Conservation (phyloP, 2,329 filamentous ascomycete species). For the Fusarium sp. region DNA sequence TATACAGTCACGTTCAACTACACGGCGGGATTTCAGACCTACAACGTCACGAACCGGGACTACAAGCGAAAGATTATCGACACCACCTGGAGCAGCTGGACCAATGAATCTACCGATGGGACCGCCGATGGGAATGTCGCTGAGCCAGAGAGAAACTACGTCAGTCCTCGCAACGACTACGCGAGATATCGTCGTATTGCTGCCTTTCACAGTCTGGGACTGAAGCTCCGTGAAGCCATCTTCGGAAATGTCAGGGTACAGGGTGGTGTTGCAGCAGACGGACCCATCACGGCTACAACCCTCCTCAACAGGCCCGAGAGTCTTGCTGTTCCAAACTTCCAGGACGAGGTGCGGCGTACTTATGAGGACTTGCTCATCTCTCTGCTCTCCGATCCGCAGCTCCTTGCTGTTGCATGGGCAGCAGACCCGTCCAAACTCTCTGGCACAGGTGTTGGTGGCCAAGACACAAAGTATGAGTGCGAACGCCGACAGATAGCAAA, state of each 20-base stretch:
- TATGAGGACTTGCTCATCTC: constrained; percentile 37
- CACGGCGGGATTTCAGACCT: constrained; percentile 24
- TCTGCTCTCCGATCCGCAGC: constrained; percentile 31
- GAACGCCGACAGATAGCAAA: constrained; percentile 19
- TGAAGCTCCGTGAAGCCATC: constrained; percentile 12
- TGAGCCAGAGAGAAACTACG: constrained; percentile 24
- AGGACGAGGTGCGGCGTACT: not conserved
- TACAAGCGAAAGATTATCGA: constrained; percentile 35
- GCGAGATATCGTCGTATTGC: constrained; percentile 22
- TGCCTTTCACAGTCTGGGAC: constrained; percentile 28
- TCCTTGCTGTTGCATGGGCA: constrained; percentile 37
- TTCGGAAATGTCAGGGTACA: constrained; percentile 12
- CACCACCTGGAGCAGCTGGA: constrained; percentile 14
- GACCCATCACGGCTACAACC: constrained; percentile 8
- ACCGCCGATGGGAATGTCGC: constrained; percentile 25
- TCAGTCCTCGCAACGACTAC: constrained; percentile 11
- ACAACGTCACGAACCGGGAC: constrained; percentile 15
- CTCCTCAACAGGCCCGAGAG: constrained; percentile 28
- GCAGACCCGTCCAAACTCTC: constrained; percentile 21
- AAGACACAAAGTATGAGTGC: constrained; percentile 20
- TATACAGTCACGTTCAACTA: constrained; percentile 34
- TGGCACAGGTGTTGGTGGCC: not conserved
- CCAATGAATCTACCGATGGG: constrained; percentile 14
- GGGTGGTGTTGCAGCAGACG: not conserved
- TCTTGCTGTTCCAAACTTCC: constrained; percentile 17